Conservation (phyloP, 2,329 filamentous ascomycete genomes). For the Bertia moriformis region DNA sequence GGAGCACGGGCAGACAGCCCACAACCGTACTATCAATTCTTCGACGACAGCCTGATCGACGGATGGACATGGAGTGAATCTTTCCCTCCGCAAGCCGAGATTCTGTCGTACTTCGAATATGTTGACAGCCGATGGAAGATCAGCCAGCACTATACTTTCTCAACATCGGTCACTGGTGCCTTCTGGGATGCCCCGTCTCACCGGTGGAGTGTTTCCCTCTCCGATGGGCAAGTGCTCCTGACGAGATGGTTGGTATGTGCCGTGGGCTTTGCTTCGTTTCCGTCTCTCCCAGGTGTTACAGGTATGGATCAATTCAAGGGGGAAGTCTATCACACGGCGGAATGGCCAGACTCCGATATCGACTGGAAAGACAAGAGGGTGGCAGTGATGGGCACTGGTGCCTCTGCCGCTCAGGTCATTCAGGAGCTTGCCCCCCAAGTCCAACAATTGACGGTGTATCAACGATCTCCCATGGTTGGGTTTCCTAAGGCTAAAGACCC, state of each 20-base stretch:
- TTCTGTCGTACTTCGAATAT: constrained; percentile 20
- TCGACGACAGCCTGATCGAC: constrained; percentile 22
- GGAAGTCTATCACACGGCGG: constrained; percentile 11
- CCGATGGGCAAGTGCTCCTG: constrained; percentile 8
- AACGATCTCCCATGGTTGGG: no score
- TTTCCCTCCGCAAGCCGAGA: constrained; percentile 17
- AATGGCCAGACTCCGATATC: constrained; percentile 8
- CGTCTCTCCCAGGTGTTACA: constrained; percentile 16
- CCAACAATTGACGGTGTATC: constrained; percentile 9
- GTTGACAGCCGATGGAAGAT: constrained; percentile 19
- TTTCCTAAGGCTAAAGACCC: no score
- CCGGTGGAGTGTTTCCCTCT: constrained; percentile 13
- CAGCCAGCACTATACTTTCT: constrained; percentile 14
- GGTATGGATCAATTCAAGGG: constrained; percentile 13
- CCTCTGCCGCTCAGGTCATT: constrained; percentile 14
- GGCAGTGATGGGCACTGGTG: constrained; percentile 13
- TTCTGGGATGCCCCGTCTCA: constrained; percentile 10
- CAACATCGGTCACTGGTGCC: constrained; percentile 13
- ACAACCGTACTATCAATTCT: constrained; percentile 27
- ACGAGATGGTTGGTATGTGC: constrained; percentile 11
- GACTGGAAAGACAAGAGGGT: constrained; percentile 10
- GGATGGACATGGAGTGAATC: constrained; percentile 24
- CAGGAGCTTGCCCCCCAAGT: constrained; percentile 8
- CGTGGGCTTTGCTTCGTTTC: constrained; percentile 14
- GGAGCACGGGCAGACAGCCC: constrained; percentile 30